A percentile compares a stretch with the other conserved stretches of the same genome.
phyloP scores from a whole-genome alignment of 1,284 basidiomycete genomes.

The Mycena sp. region DNA sequence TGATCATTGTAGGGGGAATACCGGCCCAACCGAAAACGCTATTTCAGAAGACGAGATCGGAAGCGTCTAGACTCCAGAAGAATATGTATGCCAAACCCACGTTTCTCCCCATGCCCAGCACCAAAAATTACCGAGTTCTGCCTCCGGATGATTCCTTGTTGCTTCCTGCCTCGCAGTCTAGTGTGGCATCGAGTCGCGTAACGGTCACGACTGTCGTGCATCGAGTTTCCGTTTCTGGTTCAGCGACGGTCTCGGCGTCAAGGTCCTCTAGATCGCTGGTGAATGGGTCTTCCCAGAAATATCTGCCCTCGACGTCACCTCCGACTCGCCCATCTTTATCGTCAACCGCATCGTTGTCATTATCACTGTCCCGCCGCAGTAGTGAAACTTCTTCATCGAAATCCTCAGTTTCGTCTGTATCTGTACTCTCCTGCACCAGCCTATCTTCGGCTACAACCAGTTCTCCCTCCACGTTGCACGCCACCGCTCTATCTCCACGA shows the following conservation, averaged over 20 bases:
- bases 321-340: not conserved
- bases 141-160: constrained; percentile 46
- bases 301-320: not conserved
- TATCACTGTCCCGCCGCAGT: constrained; percentile 3
- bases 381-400: constrained; percentile 5
- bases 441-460: constrained; percentile 16
- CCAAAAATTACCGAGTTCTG: constrained; percentile 54
- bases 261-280: not conserved
- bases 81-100: constrained; percentile 63
- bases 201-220: constrained; percentile 54
- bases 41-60: constrained; percentile 77
- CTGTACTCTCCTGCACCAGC: constrained; percentile 20
- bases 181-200: constrained; percentile 43
- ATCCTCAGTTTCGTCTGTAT: constrained; percentile 24
- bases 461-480: constrained; percentile 18
- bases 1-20: constrained; percentile 54
- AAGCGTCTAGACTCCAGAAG: constrained; percentile 73
- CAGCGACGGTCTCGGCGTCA: constrained; percentile 19
- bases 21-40: constrained; percentile 67
- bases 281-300: constrained; percentile 8
- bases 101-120: constrained; percentile 57
- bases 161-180: constrained; percentile 46
- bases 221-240: constrained; percentile 40
- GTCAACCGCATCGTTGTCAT: not conserved
- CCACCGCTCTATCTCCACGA: constrained; percentile 27